Conservation (phyloP, 768 basidiomycete species). For the Auricularia sp. region DNA sequence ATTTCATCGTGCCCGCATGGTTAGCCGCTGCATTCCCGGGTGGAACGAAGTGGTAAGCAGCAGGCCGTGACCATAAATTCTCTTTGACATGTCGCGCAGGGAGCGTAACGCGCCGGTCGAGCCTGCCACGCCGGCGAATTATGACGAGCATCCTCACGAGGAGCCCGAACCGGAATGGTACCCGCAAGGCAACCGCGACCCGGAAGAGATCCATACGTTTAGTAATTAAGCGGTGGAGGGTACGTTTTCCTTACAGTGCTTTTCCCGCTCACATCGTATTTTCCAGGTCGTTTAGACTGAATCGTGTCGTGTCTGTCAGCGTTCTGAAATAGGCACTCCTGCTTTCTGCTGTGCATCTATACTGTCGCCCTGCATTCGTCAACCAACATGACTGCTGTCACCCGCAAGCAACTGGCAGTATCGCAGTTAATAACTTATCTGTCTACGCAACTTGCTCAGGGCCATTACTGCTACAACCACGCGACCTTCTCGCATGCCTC, state of each 20-base stretch:
- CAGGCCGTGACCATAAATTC: neutral
- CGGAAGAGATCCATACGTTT: neutral
- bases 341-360: too few relatives aligned
- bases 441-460: too few relatives aligned
- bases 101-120: conserved; percentile 71
- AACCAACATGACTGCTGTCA: too few relatives aligned
- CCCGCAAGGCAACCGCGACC: neutral
- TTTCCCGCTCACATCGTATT: neutral
- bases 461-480: too few relatives aligned
- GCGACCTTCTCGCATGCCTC: too few relatives aligned
- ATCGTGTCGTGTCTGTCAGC: too few relatives aligned
- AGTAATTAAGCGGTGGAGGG: neutral
- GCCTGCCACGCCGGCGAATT: conserved; percentile 2
- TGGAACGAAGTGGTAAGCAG: conserved; percentile 88
- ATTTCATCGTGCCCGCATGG: conserved; percentile 5
- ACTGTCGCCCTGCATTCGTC: too few relatives aligned
- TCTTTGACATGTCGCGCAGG: conserved; percentile 29
- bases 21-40: conserved; percentile 75
- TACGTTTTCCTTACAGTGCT: neutral
- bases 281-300: neutral
- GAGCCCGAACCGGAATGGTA: neutral
- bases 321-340: too few relatives aligned
- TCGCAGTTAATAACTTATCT: too few relatives aligned
- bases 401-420: too few relatives aligned
- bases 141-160: conserved; percentile 3